These are phyloP conservation scores for Clarkia xantiana DNA, from an alignment of 345 rosid genomes.

Conservation along the genomic window DNA sequence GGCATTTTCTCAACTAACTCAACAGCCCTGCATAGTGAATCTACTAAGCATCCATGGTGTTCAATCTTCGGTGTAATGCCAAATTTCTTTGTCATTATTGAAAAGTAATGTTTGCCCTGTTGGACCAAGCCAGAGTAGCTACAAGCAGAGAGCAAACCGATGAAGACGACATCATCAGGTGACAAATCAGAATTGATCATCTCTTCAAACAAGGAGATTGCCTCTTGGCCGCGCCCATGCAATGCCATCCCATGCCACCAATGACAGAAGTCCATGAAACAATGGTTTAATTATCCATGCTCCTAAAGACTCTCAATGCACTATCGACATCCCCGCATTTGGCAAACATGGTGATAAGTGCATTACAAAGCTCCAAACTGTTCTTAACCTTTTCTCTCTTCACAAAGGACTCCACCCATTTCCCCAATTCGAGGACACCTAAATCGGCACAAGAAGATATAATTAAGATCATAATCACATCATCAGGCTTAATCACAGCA, in stretches of 20 bases:
- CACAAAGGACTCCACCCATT: conserved; percentile 36
- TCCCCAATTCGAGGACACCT: conserved; percentile 46
- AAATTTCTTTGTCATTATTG: conserved; percentile 29
- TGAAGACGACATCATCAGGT: conserved; percentile 37
- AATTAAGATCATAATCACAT: conserved; percentile 38
- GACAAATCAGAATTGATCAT: conserved; percentile 23
- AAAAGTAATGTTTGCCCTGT: conserved; percentile 28
- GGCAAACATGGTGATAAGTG: conserved; percentile 37
- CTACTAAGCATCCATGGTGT: conserved; percentile 43
- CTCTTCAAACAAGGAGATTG: conserved; percentile 36
- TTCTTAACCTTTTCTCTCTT: conserved; percentile 17
- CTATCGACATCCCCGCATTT: conserved; percentile 46
- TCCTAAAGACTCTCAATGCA: conserved; percentile 34
- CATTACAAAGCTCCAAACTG: conserved; percentile 33
- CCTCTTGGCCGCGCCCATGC: conserved; percentile 46
- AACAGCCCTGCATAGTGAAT: conserved; percentile 35
- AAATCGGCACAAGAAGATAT: conserved; percentile 40
- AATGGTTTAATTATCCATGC: conserved; percentile 25
- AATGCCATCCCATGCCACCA: conserved; percentile 38
- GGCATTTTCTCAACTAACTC: conserved; percentile 36
- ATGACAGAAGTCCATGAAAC: conserved; percentile 51
- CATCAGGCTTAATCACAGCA: conserved; percentile 30
- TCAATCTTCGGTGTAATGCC: conserved; percentile 26
- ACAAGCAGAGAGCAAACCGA: conserved; percentile 42
- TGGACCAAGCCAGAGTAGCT: conserved; percentile 32